Conservation (phyloP, 2,329 filamentous ascomycete species). For the Hypoxylon sp. region DNA sequence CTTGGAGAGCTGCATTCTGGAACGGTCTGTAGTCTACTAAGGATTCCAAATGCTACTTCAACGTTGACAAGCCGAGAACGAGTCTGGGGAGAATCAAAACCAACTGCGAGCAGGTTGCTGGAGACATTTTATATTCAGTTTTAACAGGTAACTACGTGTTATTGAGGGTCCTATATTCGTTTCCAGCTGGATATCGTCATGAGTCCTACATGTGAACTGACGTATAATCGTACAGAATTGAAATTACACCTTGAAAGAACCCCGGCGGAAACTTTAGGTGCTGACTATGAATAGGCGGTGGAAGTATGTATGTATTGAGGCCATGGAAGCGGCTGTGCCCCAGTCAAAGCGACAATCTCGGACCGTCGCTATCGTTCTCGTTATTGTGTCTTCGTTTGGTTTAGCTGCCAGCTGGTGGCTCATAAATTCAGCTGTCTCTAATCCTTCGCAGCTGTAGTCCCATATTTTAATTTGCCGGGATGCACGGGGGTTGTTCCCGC, state of each 20-base stretch:
- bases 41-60: not conserved
- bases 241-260: slow-evolving; percentile 10
- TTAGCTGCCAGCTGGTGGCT: not conserved
- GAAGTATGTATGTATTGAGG: not conserved
- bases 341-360: not conserved
- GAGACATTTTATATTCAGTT: slow-evolving; percentile 29
- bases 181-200: not conserved
- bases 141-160: not conserved
- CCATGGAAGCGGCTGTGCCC: slow-evolving; percentile 13
- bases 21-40: not conserved
- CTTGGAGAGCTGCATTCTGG: slow-evolving; percentile 35
- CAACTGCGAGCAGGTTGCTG: not conserved
- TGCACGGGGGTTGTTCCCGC: not conserved
- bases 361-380: not conserved
- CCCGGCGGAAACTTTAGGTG: not conserved
- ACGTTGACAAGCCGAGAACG: not conserved
- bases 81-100: slow-evolving; percentile 7
- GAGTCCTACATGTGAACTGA: not conserved
- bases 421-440: not conserved
- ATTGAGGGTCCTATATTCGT: not conserved
- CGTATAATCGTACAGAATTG: not conserved
- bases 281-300: not conserved
- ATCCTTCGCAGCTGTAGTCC: not conserved
- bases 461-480: not conserved
- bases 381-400: not conserved